Evolutionary conservation across 257 asterid species (phyloP).

Genomic region (Sherardia arvensis): DNA sequence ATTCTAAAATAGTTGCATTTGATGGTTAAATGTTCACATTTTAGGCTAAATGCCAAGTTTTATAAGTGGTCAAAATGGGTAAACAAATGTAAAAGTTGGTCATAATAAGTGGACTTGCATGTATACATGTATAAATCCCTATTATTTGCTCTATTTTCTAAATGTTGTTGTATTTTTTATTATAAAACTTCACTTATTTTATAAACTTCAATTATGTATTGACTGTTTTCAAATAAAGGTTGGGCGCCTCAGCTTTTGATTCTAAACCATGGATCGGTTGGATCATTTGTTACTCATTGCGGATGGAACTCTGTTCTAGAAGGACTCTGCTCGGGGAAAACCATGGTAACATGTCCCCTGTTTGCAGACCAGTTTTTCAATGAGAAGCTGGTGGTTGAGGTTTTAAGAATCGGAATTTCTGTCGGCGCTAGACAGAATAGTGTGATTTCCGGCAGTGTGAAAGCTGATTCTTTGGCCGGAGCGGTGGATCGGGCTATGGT

Average conservation of each 20-base stretch:
- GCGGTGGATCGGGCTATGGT: constrained; percentile 25
- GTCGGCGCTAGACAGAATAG: constrained; percentile 28
- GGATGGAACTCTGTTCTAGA: constrained; percentile 50
- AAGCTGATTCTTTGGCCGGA: constrained; percentile 16
- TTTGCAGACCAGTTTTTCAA: constrained; percentile 40
- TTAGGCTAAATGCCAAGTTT: too few species aligned
- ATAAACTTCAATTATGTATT: too few species aligned
- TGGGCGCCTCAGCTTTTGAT: constrained; percentile 41
- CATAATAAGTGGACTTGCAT: too few species aligned
- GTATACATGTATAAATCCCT: too few species aligned
- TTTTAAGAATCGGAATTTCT: constrained; percentile 25
- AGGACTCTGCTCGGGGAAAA: constrained; percentile 34
- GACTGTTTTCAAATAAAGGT: neutral
- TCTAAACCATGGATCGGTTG: constrained; percentile 26
- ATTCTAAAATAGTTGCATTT: too few species aligned
- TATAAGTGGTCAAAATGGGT: too few species aligned
- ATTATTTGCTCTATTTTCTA: too few species aligned
- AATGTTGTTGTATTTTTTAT: too few species aligned
- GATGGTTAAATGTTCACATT: too few species aligned
- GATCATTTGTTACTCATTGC: constrained; percentile 44
- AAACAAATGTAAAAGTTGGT: too few species aligned
- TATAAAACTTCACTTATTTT: too few species aligned
- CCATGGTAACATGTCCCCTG: constrained; percentile 46
- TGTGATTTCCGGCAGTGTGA: constrained; percentile 6
- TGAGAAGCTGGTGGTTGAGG: constrained; percentile 32